Evolutionary conservation across 257 asterid genomes (phyloP).

Genomic region (Solanum gandarillasii): DNA sequence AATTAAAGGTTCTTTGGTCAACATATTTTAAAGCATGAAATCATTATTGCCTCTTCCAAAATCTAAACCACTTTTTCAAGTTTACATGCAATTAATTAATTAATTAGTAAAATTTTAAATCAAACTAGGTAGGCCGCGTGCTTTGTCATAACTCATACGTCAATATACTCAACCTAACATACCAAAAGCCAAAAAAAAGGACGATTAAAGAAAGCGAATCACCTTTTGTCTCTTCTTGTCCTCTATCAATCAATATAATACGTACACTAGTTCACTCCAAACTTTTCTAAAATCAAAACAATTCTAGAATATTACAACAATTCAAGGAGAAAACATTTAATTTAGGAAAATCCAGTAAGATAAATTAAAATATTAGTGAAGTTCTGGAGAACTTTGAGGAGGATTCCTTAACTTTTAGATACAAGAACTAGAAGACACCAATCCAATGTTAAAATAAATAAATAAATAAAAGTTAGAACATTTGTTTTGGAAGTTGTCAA

Average conservation of each 20-base stretch:
- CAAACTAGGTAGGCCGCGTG: background rate
- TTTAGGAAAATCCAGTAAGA: conserved; percentile 32
- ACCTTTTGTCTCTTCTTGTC: conserved; percentile 43
- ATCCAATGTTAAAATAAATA: conserved; percentile 1
- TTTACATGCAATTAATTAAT: background rate
- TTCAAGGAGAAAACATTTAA: conserved; percentile 25
- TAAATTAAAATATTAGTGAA: conserved; percentile 2
- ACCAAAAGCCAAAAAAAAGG: background rate
- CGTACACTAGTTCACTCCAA: background rate
- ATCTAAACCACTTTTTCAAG: background rate
- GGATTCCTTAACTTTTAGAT: conserved; percentile 28
- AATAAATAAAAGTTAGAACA: conserved; percentile 3
- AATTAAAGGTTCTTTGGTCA: background rate
- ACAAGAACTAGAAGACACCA: conserved; percentile 47
- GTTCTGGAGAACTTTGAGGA: conserved; percentile 30
- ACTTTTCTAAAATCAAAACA: conserved; percentile 14
- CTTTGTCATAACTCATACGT: background rate
- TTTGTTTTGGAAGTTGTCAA: conserved; percentile 30
- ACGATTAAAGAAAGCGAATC: conserved; percentile 1
- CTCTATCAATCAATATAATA: conserved; percentile 1
- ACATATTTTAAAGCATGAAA: background rate
- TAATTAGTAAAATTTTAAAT: background rate
- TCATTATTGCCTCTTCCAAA: background rate
- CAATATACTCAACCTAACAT: background rate
- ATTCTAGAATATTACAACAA: conserved; percentile 37